Conservation (phyloP, 2,329 filamentous ascomycete species). For the Fusarium nurragi region DNA sequence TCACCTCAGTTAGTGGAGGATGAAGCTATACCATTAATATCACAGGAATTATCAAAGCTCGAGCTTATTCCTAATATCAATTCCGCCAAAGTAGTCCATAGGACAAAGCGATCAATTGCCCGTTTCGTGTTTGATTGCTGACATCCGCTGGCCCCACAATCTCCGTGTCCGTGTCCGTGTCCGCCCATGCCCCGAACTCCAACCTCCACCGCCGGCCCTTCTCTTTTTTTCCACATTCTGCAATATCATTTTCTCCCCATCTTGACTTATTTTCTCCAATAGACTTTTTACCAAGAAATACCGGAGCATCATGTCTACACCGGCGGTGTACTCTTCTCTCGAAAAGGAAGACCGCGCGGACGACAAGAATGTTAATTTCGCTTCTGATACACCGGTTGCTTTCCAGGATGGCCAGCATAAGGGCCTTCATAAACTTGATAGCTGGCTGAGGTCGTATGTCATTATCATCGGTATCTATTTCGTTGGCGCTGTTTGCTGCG, state of each 20-base stretch:
- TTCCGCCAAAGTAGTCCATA: neutral
- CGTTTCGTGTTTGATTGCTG: conserved; percentile 16
- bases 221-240: neutral
- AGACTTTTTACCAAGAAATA: neutral
- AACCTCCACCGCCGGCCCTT: neutral
- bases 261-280: neutral
- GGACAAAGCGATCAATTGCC: conserved; percentile 12
- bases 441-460: conserved; percentile 28
- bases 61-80: too few relatives aligned
- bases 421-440: conserved; percentile 28
- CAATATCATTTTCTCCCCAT: neutral
- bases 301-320: conserved; percentile 10
- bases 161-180: conserved; percentile 36
- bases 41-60: neutral
- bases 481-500: neutral
- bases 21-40: neutral
- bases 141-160: conserved; percentile 14
- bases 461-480: conserved; percentile 25
- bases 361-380: neutral
- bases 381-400: neutral
- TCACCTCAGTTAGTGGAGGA: too few relatives aligned
- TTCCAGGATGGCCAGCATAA: neutral
- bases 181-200: neutral
- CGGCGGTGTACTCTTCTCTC: conserved; percentile 27
- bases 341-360: conserved; percentile 31